Base-by-base conservation (phyloP, 495 filamentous ascomycete genomes). In the Aspergillus affinis region DNA sequence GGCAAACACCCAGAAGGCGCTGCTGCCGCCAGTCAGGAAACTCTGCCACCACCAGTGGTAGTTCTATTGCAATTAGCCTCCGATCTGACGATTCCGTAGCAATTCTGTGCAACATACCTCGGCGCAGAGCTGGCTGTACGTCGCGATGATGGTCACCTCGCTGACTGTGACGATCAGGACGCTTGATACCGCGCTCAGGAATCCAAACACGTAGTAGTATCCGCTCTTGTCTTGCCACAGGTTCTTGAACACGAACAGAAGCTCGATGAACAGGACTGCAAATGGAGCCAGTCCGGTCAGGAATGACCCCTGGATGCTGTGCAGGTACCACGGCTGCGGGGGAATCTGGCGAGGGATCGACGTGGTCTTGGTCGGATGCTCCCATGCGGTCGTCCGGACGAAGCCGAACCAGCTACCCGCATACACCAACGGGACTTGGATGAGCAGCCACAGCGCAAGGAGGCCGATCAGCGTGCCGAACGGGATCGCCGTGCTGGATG, bases 1-100 rank as follows among this genome's bases (percentile, higher is more conserved):
- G 45, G 84, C 66, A 69, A 93, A 95, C 45, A 97, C 86, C 92
- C 92, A 97, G 61, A 91, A 72, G 2, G 88, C 85, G 62, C 86
- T 89, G 65, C 88, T 87, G 54, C 88, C 88, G 47, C 93, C 93
- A 17, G 93, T 84, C 44, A 92, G 72, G 78, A 97, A 94, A 62
- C 88, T 91, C 69, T 91, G 89, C 92, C 92, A 96, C 91, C 90
- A 95, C 93, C 93, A 97, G 70, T 94, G 83, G 72, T 96, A 91
- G 70, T 96, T 93, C 86, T 92, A 50, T 10, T 56, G 26, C 21
- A 27, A 65, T 74, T 56, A 72, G 65, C 52, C 17, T 15, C 32
- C 4, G 13, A 7, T 32, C 30, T 32, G 7, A 4, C 49, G 19
- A 21, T 26, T 4, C 23, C 19, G 49, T 10, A 17, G 15, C 15